Conservation (phyloP, 345 rosid species). For the Odontarrhena argentea region DNA sequence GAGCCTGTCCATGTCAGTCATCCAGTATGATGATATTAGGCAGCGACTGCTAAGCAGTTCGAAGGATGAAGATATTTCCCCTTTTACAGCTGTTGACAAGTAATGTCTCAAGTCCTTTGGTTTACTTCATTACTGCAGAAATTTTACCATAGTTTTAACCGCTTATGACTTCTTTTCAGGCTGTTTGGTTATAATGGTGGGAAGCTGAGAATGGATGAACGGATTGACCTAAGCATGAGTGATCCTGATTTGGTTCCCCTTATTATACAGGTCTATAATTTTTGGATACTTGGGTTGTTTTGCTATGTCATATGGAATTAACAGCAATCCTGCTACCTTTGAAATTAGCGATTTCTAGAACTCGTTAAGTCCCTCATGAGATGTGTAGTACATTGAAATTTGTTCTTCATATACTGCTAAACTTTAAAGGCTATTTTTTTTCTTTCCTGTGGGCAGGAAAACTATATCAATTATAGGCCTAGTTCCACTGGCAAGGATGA, state of each 20-base stretch:
- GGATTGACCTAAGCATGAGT: constrained; percentile 94
- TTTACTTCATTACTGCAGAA: constrained; percentile 19
- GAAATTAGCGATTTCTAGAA: constrained; percentile 17
- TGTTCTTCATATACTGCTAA: background rate
- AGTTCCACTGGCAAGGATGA: constrained; percentile 72
- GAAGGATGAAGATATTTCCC: constrained; percentile 98
- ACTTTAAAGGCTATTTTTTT: constrained; percentile 1
- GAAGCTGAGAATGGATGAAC: constrained; percentile 94
- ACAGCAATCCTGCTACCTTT: constrained; percentile 10
- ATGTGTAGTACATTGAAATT: constrained; percentile 17
- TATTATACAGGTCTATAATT: constrained; percentile 69
- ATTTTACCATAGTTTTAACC: constrained; percentile 11
- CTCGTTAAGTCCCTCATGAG: constrained; percentile 24
- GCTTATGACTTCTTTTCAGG: constrained; percentile 44
- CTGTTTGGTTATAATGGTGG: constrained; percentile 83
- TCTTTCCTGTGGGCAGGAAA: constrained; percentile 62
- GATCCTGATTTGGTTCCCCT: constrained; percentile 96
- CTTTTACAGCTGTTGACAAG: constrained; percentile 98
- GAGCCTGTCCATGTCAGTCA: constrained; percentile 85
- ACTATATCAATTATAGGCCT: constrained; percentile 89
- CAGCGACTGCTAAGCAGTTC: constrained; percentile 80
- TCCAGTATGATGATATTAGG: constrained; percentile 88
- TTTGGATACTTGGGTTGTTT: constrained; percentile 16
- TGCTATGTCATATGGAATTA: background rate
- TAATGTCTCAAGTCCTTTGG: constrained; percentile 45